Percentiles rank a stretch among this genome's conserved stretches.
Evolutionary conservation across 768 basidiomycete species (phyloP).

Genomic region (Tylopilus felleus): DNA sequence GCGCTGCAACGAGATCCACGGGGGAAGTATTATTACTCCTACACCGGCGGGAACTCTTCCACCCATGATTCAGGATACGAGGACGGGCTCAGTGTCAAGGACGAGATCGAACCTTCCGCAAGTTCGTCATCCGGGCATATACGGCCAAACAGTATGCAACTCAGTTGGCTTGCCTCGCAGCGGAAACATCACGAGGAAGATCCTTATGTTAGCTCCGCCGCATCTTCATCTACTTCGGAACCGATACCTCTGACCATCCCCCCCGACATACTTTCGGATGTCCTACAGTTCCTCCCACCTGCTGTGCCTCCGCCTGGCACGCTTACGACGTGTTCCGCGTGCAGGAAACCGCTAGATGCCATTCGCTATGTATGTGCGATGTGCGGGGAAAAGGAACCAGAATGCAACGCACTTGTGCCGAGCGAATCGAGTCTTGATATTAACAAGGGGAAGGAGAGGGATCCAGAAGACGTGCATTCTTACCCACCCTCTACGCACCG

Average conservation of each 20-base stretch:
- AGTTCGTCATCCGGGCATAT: constrained; percentile 33
- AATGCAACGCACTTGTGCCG: constrained; percentile 11
- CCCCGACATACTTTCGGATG: constrained; percentile 46
- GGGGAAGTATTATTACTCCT: constrained; percentile 77
- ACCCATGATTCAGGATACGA: constrained; percentile 54
- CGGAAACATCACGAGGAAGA: constrained; percentile 33
- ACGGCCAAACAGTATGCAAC: constrained; percentile 65
- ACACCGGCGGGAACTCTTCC: constrained; percentile 50
- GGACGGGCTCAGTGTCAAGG: constrained; percentile 40
- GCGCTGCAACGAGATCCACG: constrained; percentile 62
- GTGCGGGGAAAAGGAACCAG: constrained; percentile 75
- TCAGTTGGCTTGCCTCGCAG: constrained; percentile 62
- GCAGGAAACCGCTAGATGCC: constrained; percentile 68
- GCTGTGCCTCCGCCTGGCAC: constrained; percentile 52
- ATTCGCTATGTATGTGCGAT: constrained; percentile 88
- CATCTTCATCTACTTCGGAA: constrained; percentile 16
- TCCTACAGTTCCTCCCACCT: constrained; percentile 49
- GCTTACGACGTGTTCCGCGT: constrained; percentile 81
- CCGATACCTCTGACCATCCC: constrained; percentile 20
- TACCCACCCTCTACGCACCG: constrained; percentile 38
- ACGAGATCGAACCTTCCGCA: constrained; percentile 29
- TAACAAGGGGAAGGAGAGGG: constrained; percentile 49
- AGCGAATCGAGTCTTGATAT: constrained; percentile 14
- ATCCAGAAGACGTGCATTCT: constrained; percentile 13
- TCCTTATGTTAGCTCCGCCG: constrained; percentile 6